phyloP scores from a whole-genome alignment of 768 basidiomycete genomes.

The Boletus coccyginus region DNA sequence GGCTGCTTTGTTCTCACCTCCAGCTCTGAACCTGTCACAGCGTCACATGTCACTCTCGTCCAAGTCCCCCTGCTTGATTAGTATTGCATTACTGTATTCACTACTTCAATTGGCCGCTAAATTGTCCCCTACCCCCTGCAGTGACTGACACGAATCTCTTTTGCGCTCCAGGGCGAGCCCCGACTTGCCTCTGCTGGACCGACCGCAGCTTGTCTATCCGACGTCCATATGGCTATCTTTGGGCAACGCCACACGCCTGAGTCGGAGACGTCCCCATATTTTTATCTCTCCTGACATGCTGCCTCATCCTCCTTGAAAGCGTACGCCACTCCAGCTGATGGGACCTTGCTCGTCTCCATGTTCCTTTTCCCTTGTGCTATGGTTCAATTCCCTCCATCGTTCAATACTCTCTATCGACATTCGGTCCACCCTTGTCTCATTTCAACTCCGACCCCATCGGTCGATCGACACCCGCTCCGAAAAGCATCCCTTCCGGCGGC shows the following conservation, averaged over 20 bases:
- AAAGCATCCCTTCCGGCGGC: not conserved
- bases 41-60: conserved; percentile 16
- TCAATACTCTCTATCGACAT: not conserved
- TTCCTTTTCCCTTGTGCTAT: not conserved
- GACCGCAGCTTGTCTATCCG: not conserved
- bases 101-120: not conserved
- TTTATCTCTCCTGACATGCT: not conserved
- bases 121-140: not conserved
- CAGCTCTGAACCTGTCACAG: conserved; percentile 16
- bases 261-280: conserved; percentile 2
- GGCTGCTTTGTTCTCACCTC: conserved; percentile 27
- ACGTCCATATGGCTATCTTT: conserved; percentile 18
- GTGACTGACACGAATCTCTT: not conserved
- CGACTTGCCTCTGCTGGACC: not conserved
- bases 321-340: not conserved
- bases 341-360: not conserved
- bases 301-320: not conserved
- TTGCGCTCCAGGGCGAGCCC: too few species aligned
- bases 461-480: not conserved
- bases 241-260: conserved; percentile 12
- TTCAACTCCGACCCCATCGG: not conserved
- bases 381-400: not conserved
- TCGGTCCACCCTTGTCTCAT: not conserved
- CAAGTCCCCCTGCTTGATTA: too few species aligned
- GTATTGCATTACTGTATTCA: too few species aligned